Evolutionary conservation across 1,284 basidiomycete species (phyloP).

Genomic region (Leccinum fuscescens): DNA sequence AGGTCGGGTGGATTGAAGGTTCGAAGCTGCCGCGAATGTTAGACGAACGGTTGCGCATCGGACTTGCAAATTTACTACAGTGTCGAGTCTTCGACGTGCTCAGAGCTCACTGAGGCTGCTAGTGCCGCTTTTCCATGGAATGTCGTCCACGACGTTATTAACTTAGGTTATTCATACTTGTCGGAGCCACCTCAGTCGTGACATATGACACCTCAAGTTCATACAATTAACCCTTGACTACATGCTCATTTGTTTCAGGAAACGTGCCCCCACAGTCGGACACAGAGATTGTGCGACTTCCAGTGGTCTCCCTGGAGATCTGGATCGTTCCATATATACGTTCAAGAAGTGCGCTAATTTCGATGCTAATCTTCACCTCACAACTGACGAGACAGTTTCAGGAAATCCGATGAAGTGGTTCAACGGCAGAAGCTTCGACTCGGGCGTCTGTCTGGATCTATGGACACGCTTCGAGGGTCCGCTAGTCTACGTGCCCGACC

Average conservation of each 20-base stretch:
- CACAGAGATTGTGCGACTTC: neutral
- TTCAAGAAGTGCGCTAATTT: neutral
- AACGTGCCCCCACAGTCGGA: neutral
- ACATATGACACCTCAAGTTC: neutral
- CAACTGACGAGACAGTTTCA: neutral
- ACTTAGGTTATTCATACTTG: neutral
- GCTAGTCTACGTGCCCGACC: neutral
- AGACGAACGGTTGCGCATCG: neutral
- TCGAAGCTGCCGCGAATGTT: neutral
- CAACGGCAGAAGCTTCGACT: neutral
- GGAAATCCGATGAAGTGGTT: neutral
- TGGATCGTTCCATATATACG: neutral
- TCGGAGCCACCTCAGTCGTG: neutral
- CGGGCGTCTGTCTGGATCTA: neutral
- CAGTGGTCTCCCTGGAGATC: neutral
- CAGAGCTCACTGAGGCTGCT: too few species aligned
- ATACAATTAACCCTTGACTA: neutral
- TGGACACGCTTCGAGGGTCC: neutral
- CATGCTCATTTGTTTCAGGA: neutral
- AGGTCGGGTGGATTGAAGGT: neutral
- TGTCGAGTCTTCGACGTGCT: neutral
- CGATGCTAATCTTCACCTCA: neutral
- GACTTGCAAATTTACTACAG: neutral
- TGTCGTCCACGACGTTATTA: neutral
- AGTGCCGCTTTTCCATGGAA: neutral